Conservation (phyloP, 192 early-diverging fungal species). For the Chytriomyces sp. region DNA sequence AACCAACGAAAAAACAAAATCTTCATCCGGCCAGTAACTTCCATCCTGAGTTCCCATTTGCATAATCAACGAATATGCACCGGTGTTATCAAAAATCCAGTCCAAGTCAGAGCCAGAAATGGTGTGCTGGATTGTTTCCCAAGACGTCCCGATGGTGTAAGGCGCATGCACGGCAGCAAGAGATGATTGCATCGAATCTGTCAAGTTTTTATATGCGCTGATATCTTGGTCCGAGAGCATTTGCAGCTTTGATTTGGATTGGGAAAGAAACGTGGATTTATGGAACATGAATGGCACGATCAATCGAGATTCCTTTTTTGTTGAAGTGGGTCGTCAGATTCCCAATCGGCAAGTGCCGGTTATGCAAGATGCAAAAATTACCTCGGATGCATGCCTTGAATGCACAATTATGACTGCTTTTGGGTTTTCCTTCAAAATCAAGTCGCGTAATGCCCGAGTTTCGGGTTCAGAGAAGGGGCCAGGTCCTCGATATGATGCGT, state of each 20-base stretch:
- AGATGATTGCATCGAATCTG: slow-evolving; percentile 17
- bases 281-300: slow-evolving; percentile 41
- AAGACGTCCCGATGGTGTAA: slow-evolving; percentile 31
- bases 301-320: slow-evolving; percentile 3
- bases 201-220: slow-evolving; percentile 19
- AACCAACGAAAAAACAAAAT: not conserved
- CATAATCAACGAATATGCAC: slow-evolving; percentile 27
- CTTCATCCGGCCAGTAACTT: slow-evolving; percentile 25
- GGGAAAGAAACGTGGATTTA: slow-evolving; percentile 28
- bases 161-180: not conserved
- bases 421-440: slow-evolving; percentile 8
- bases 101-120: slow-evolving; percentile 41
- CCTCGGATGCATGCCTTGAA: slow-evolving; percentile 15
- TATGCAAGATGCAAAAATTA: not conserved
- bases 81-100: slow-evolving; percentile 38
- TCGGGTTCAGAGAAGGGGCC: slow-evolving; percentile 38
- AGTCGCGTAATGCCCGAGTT: slow-evolving; percentile 35
- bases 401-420: slow-evolving; percentile 37
- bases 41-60: slow-evolving; percentile 31
- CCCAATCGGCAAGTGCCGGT: no score
- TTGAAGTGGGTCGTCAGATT: not conserved
- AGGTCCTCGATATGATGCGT: slow-evolving; percentile 26
- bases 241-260: slow-evolving; percentile 6
- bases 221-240: slow-evolving; percentile 29
- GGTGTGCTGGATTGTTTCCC: slow-evolving; percentile 29